Evolutionary conservation across 2,329 filamentous ascomycete species (phyloP), one percentile per base, ranked within the genome.

Genomic region (Fusarium lyarnte): DNA sequence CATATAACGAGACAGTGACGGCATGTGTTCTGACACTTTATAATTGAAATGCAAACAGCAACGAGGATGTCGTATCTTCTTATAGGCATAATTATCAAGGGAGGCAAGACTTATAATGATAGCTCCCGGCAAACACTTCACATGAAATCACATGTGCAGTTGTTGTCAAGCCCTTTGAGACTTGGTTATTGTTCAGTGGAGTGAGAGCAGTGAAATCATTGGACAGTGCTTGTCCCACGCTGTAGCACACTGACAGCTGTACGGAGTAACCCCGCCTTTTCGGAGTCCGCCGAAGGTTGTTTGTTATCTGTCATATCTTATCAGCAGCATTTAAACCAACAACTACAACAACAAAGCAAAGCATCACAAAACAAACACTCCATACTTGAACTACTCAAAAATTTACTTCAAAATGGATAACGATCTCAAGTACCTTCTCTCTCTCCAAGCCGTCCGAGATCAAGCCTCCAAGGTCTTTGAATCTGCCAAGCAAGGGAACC

Each of bases 381-480:
- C 25, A 3, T 2, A 25, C 8, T 25, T n/a, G 8, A 27, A 25
- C 25, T 25, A 25, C 25, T 25, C 25, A 25, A 25, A 25, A 25
- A 25, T 4, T 9, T 14, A 14, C 14, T 35, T 2, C 16, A 19
- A 45, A 23, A 77, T 72, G 70, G 66, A 52, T 49, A 57, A 1
- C 6, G 69, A 71, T 0, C 31, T 38, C 8, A 46, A 81, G 11
- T 82, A 84, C 64, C 75, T 84, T 5, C 77, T 81, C 6, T 79
- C 77, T 29, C 79, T 84, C 1, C 78, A 76, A 31, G 81, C 82
- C 10, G 78, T 84, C 25, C 79, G 82, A 35, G 81, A 81, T 19
- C 78, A 79, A 38, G 78, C 82, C 8, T 72, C 70, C 29, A 70
- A 78, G 21, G 80, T 84, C 21, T 66, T 78, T 2, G 64, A 79